phyloP scores from a whole-genome alignment of 257 asterid species.

The Ligustrum vulgare region DNA sequence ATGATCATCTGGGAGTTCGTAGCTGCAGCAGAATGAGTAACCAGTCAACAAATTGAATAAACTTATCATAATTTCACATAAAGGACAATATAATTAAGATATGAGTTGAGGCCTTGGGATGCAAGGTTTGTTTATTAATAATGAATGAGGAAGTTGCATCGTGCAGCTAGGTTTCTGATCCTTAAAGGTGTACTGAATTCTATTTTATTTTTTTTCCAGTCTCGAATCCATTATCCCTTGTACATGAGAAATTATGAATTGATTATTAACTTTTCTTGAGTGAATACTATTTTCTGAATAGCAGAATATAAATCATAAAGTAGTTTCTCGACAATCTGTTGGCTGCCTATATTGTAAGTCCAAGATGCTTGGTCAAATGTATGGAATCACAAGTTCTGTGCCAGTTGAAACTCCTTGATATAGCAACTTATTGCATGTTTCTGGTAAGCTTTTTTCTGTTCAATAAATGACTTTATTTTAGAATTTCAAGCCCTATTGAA shows the following conservation, averaged over 20 bases:
- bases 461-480: background rate
- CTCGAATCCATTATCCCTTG: background rate
- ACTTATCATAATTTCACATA: background rate
- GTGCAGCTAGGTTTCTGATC: background rate
- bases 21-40: conserved; percentile 56
- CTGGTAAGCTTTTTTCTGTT: background rate
- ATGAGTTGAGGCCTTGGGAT: background rate
- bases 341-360: background rate
- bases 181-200: conserved; percentile 2
- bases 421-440: conserved; percentile 7
- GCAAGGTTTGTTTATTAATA: background rate
- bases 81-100: conserved; percentile 6
- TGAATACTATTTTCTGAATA: background rate
- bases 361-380: background rate
- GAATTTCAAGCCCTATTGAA: background rate
- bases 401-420: background rate
- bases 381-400: background rate
- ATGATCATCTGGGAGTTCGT: conserved; percentile 85
- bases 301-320: background rate
- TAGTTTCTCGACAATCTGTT: background rate
- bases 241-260: background rate
- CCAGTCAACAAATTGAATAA: conserved; percentile 31
- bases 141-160: background rate
- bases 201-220: background rate
- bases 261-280: background rate